phyloP scores from a whole-genome alignment of 2,329 filamentous ascomycete species.

The Acephala macrosclerotiorum region DNA sequence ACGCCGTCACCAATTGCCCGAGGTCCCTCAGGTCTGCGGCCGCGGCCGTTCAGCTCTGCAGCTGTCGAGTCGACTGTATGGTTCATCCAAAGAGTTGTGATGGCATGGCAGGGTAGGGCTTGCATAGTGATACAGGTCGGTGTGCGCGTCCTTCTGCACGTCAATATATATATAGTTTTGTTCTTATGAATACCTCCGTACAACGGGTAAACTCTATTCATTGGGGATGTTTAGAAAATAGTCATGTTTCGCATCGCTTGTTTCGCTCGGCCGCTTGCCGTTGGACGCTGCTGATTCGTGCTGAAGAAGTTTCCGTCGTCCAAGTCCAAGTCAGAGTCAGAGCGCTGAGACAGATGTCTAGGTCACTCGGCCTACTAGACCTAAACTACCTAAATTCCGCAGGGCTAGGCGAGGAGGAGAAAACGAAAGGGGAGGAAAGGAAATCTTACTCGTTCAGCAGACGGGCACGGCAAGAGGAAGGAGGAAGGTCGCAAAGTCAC shows the following conservation, averaged over 20 bases:
- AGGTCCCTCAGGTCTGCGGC: not conserved
- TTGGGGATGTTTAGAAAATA: not conserved
- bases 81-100: conserved; percentile 3
- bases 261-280: too few species aligned
- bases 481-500: not conserved
- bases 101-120: not conserved
- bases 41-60: not conserved
- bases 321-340: not conserved
- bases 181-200: not conserved
- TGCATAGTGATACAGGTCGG: conserved; percentile 8
- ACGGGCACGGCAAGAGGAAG: not conserved
- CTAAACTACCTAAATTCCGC: too few species aligned
- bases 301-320: not conserved
- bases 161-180: conserved; percentile 6
- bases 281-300: too few species aligned
- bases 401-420: too few species aligned
- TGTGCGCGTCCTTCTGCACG: not conserved
- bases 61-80: not conserved
- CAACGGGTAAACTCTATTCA: not conserved
- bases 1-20: conserved; percentile 16
- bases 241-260: not conserved
- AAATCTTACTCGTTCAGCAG: too few species aligned
- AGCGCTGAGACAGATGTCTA: not conserved
- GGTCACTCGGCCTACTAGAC: too few species aligned
- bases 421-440: too few species aligned